phyloP scores from a whole-genome alignment of 2,329 filamentous ascomycete genomes.

The Hirsutella minnesotensis region DNA sequence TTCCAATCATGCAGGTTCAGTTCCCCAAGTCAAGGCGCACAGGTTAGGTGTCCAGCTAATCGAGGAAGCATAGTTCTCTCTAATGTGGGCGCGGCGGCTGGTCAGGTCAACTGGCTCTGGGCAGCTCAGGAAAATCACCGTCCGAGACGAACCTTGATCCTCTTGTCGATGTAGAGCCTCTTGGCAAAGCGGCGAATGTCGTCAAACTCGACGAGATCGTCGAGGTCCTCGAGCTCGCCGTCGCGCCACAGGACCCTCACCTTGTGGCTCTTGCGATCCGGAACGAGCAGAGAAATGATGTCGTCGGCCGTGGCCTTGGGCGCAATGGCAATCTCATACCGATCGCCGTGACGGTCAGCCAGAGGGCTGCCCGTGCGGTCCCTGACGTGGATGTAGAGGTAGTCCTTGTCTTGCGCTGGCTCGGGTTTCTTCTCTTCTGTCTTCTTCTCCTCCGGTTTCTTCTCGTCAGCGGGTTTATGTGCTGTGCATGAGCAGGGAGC shows the following conservation, averaged over 20 bases:
- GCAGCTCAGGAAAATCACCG: too few species aligned
- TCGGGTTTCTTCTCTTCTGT: not conserved
- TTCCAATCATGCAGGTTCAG: too few species aligned
- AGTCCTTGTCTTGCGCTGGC: not conserved
- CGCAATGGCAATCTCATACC: constrained; percentile 11
- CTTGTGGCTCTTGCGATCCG: constrained; percentile 11
- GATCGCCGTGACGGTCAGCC: constrained; percentile 7
- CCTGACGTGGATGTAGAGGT: constrained; percentile 9
- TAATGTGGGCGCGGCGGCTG: too few species aligned
- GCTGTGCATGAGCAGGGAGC: too few species aligned
- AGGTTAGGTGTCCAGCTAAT: too few species aligned
- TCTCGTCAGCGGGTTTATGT: too few species aligned
- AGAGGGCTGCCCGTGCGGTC: constrained; percentile 9
- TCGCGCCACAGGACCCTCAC: constrained; percentile 17
- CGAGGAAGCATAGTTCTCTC: too few species aligned
- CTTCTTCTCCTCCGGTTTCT: too few species aligned
- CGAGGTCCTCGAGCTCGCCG: constrained; percentile 12
- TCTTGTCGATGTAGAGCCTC: constrained; percentile 13
- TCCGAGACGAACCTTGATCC: constrained; percentile 12
- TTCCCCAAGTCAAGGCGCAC: too few species aligned
- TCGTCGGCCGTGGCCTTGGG: constrained; percentile 6
- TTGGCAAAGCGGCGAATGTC: constrained; percentile 10
- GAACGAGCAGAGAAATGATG: constrained; percentile 12
- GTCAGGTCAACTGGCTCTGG: too few species aligned
- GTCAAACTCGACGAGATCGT: constrained; percentile 8